Evolutionary conservation across 768 basidiomycete genomes (phyloP).

Genomic region (Coprinopsis cinerea): DNA sequence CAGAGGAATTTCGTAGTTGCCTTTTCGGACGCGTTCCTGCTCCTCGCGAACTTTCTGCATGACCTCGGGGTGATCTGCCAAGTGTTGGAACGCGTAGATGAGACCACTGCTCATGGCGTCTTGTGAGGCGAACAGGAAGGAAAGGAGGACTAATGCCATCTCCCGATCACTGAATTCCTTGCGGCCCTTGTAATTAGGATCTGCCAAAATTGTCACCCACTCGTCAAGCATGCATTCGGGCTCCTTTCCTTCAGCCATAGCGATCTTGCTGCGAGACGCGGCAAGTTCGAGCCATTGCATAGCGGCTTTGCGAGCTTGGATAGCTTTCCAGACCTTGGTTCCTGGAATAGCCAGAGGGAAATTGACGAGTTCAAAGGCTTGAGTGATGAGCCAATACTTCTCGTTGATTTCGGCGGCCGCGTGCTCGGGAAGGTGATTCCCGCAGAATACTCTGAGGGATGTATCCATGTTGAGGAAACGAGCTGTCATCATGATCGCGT

Average conservation of each 20-base stretch:
- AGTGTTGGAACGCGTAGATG: constrained; percentile 94
- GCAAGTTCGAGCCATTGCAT: constrained; percentile 77
- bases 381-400: constrained; percentile 95
- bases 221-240: constrained; percentile 89
- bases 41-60: constrained; percentile 87
- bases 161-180: constrained; percentile 88
- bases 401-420: constrained; percentile 78
- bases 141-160: constrained; percentile 96
- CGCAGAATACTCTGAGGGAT: constrained; percentile 93
- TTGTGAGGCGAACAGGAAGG: constrained; percentile 94
- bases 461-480: constrained; percentile 97
- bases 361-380: constrained; percentile 96
- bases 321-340: constrained; percentile 92
- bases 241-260: constrained; percentile 75
- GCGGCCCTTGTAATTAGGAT: constrained; percentile 67
- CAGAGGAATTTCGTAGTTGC: constrained; percentile 68
- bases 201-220: constrained; percentile 75
- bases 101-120: constrained; percentile 98
- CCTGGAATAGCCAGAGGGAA: constrained; percentile 94
- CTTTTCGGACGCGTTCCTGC: constrained; percentile 77
- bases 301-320: constrained; percentile 83
- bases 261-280: constrained; percentile 70
- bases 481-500: constrained; percentile 83
- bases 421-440: constrained; percentile 77
- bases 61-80: constrained; percentile 87